These are phyloP conservation scores for Candida vartiovaarae DNA, from an alignment of 805 yeast species.

Conservation along the genomic window DNA sequence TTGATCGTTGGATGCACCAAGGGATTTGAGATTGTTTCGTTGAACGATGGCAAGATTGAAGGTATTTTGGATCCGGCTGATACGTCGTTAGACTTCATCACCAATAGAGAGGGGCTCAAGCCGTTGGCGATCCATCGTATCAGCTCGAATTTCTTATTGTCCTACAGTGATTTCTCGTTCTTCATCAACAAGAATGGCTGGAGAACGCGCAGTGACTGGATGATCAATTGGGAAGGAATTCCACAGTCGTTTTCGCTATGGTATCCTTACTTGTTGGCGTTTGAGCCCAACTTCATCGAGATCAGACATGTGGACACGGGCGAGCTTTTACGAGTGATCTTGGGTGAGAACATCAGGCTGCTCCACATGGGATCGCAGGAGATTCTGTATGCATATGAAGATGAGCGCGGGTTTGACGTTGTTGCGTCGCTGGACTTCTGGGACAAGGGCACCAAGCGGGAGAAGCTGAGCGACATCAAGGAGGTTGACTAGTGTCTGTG, in stretches of 20 bases:
- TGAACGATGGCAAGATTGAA: constrained; percentile 80
- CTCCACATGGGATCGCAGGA: constrained; percentile 89
- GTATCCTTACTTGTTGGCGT: constrained; percentile 89
- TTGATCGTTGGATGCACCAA: constrained; percentile 93
- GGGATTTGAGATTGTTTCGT: constrained; percentile 91
- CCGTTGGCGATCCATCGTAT: constrained; percentile 90
- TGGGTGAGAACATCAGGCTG: constrained; percentile 87
- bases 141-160: constrained; percentile 79
- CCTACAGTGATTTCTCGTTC: constrained; percentile 90
- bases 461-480: constrained; percentile 19
- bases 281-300: constrained; percentile 86
- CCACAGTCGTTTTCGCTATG: constrained; percentile 90
- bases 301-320: constrained; percentile 87
- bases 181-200: constrained; percentile 94
- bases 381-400: constrained; percentile 86
- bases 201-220: constrained; percentile 92
- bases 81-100: constrained; percentile 92
- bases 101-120: constrained; percentile 69
- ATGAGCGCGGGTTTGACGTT: constrained; percentile 84
- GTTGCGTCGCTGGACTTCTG: constrained; percentile 91
- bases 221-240: constrained; percentile 93
- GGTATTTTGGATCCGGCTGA: constrained; percentile 96
- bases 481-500: constrained; percentile 16
- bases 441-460: constrained; percentile 34
- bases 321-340: constrained; percentile 77